Conservation (phyloP, 768 basidiomycete species). For the Leccinum aurantiacum region DNA sequence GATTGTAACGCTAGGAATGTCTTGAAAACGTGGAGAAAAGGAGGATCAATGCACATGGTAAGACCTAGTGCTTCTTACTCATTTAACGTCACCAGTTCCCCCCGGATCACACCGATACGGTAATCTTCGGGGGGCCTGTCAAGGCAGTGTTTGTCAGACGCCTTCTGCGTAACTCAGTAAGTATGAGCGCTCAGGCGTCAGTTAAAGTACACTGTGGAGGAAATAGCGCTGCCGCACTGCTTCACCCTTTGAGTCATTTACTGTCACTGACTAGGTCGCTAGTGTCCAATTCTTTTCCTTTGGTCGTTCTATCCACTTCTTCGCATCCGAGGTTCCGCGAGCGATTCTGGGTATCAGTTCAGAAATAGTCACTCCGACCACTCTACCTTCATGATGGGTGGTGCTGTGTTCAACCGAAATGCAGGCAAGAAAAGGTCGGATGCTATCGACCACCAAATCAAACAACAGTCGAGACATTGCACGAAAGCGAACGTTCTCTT, state of each 20-base stretch:
- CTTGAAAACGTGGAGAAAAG: not conserved
- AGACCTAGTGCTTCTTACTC: not conserved
- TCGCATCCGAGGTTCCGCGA: not conserved
- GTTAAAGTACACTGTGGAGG: not conserved
- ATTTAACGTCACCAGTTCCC: not conserved
- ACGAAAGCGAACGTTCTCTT: slow-evolving; percentile 1
- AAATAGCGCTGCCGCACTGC: not conserved
- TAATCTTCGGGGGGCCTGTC: not conserved
- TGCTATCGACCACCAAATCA: slow-evolving; percentile 7
- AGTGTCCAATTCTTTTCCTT: not conserved
- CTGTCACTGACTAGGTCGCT: not conserved
- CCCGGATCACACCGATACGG: not conserved
- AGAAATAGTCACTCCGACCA: not conserved
- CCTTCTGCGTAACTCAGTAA: not conserved
- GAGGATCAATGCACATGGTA: not conserved
- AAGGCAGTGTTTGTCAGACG: not conserved
- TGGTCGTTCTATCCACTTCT: not conserved
- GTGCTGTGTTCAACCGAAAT: not conserved
- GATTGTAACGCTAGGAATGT: not conserved
- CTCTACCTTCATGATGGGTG: not conserved
- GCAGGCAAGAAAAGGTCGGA: slow-evolving; percentile 2
- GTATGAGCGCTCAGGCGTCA: not conserved
- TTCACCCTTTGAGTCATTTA: not conserved
- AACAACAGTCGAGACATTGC: not conserved
- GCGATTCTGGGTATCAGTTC: not conserved